Evolutionary conservation across 192 early-diverging fungal genomes (phyloP), one percentile per base, ranked within the genome.

Genomic region (Gigaspora rosea): DNA sequence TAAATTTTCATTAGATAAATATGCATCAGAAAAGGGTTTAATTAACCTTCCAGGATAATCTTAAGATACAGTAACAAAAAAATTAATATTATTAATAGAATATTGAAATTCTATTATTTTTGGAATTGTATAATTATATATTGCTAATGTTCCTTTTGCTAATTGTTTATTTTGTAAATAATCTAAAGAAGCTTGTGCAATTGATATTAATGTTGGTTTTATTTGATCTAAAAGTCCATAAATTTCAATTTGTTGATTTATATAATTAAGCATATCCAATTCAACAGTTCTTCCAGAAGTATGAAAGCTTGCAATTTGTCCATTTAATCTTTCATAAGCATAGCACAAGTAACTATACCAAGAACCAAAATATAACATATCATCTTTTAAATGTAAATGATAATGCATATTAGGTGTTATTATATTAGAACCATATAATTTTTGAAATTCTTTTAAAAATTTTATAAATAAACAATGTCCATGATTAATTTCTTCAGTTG

Each of bases 381-480:
- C 32, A 46, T 47, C 16, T 41, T 65, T 65, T 35, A 65, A 35
- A 65, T 65, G 63, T 16, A 65, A 41, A 65, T 65, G 63, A 27
- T 36, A 36, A n/a, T 65, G 63, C 59, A 61, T 61, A 12, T 61
- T 61, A 32, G 27, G 59, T 5, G 22, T 61, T 61, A 27, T 27
- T 13, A 33, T 61, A 12, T 61, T n/a, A 20, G 27, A 16, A 12
- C 10, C 3, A 9, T 27, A 61, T 32, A 61, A 9, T 32, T 16
- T 20, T 61, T 33, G 4, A 20, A 61, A 16, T 33, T 61, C 32
- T 32, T 16, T 4, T 61, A 61, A 61, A 61, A 61, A 61, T 32
- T 61, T 27, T 33, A 1, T 61, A 12, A 61, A 32, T 61, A 12
- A 9, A 20, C 20, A 0, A 61, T 61, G 10, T 12, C 11, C 20